Evolutionary conservation across 1,284 basidiomycete genomes (phyloP).

Genomic region (Naganishia albida): DNA sequence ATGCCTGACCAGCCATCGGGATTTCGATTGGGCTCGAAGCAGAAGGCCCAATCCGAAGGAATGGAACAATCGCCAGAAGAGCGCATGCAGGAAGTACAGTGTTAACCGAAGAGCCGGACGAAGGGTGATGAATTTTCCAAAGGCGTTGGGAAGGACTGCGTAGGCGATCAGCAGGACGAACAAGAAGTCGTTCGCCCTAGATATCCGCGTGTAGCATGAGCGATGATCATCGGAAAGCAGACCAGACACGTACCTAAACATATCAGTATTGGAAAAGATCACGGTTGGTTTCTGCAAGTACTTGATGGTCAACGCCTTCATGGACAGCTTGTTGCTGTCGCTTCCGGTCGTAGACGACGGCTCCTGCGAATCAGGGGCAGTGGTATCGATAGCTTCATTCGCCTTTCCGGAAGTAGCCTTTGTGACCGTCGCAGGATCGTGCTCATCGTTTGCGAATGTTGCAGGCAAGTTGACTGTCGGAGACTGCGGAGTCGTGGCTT

Average conservation of each 20-base stretch:
- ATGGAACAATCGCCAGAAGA: constrained; percentile 85
- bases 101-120: constrained; percentile 56
- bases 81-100: constrained; percentile 77
- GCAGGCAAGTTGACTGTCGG: background rate
- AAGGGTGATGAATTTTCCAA: constrained; percentile 56
- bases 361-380: constrained; percentile 1
- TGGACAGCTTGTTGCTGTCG: constrained; percentile 53
- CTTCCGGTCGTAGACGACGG: constrained; percentile 18
- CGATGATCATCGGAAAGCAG: background rate
- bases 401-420: constrained; percentile 5
- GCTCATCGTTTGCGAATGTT: background rate
- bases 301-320: constrained; percentile 85
- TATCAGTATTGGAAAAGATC: constrained; percentile 77
- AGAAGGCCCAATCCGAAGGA: constrained; percentile 83
- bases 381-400: background rate
- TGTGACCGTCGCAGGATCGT: background rate
- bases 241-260: constrained; percentile 66
- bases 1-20: constrained; percentile 88
- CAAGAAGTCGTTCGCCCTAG: constrained; percentile 68
- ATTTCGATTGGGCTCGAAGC: constrained; percentile 78
- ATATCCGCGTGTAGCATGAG: background rate
- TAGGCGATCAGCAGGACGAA: constrained; percentile 65
- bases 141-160: constrained; percentile 57
- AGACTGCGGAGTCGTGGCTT: constrained; percentile 18
- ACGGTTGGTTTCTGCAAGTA: constrained; percentile 90